Base-by-base conservation (phyloP, 441 rosid genomes). In the Erysimum pusillum region DNA sequence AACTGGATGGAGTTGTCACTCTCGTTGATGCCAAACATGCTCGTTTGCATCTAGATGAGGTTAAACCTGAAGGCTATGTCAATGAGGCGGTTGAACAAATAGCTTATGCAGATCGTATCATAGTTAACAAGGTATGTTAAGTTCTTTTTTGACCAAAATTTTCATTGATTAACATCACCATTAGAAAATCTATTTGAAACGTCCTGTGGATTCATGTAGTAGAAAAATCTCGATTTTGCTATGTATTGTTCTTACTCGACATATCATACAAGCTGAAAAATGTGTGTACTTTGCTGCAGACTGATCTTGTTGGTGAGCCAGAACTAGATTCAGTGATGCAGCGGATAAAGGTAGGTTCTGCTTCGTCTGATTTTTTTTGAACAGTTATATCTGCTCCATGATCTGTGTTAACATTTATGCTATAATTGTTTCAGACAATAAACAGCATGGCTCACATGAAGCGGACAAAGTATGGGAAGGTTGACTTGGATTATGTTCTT, bases 71-170 rank as follows among this genome's bases (percentile, higher is more conserved):
- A 73, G 97, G 97, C 77, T 88, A 89, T 15, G 97, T 96, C 61
- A 93, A 96, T 74, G 99, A 96, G 88, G 98, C 99, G 6, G 78
- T 93, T 48, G 97, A 96, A 81, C 98, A 96, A 85, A 96, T 93
- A 72, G 99, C 98, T 34, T 96, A 96, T 51, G 99, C 97, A 11
- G 99, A 96, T 52, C 87, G 96, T 52, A 82, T 93, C 62, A 88
- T 93, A 31, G 89, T 96, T 18, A 95, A 91, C 76, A 96, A 96
- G 95, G 98, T 92, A 83, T 44, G 10, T 42, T 4, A 42, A 39
- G 12, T 38, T 53, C 17, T 63, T 10, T 56, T 74, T 67, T 13
- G 9, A 18, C 36, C 60, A 28, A 4, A 25, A 59, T 57, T 36
- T 53, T 45, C 34, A 11, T 22, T 51, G 14, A 15, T 15, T 49